Evolutionary conservation across 2,329 filamentous ascomycete species (phyloP).

Genomic region (Kalmusia sp.): DNA sequence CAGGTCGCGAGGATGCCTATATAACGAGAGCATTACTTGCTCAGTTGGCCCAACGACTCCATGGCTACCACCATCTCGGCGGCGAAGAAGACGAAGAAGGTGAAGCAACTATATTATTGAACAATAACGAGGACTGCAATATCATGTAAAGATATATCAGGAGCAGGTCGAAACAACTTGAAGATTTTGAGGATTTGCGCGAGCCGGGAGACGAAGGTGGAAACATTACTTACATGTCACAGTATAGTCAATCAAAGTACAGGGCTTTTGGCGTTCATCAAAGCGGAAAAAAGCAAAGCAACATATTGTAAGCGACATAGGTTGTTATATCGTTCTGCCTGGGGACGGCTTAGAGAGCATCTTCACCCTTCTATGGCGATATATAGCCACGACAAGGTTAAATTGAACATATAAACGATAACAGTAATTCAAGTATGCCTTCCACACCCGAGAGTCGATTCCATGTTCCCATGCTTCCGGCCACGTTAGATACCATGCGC

Average conservation of each 20-base stretch:
- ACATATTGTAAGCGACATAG: too few relatives aligned
- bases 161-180: too few relatives aligned
- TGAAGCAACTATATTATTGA: slow-evolving; percentile 30
- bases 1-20: slow-evolving; percentile 13
- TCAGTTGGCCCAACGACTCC: slow-evolving; percentile 43
- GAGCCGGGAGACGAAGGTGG: not conserved
- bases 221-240: too few relatives aligned
- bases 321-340: too few relatives aligned
- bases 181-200: too few relatives aligned
- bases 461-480: not conserved
- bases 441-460: not conserved
- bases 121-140: slow-evolving; percentile 40
- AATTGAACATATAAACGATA: not conserved
- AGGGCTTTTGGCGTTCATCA: too few relatives aligned
- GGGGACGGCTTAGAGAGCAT: not conserved
- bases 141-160: slow-evolving; percentile 37
- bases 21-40: slow-evolving; percentile 40
- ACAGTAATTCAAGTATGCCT: not conserved
- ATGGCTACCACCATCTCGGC: slow-evolving; percentile 29
- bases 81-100: slow-evolving; percentile 29
- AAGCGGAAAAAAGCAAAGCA: too few relatives aligned
- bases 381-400: not conserved
- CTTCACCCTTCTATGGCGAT: not conserved
- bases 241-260: too few relatives aligned
- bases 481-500: slow-evolving; percentile 7